Conservation (phyloP, 225 moss, liverwort and hornwort genomes). For the Ulota crispa region DNA sequence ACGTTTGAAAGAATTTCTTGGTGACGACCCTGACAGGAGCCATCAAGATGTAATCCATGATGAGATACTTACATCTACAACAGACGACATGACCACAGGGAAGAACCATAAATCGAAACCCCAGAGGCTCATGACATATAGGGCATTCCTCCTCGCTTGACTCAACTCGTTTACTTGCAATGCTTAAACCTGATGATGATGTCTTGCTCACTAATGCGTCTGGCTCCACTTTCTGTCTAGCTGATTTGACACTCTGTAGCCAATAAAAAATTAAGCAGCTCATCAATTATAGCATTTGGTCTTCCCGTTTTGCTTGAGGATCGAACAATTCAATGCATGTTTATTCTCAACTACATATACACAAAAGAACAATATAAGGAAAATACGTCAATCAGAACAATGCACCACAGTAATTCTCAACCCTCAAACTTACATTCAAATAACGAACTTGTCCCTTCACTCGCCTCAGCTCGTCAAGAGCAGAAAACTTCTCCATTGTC, state of each 20-base stretch:
- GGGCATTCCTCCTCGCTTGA: constrained; percentile 72
- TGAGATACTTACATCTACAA: constrained; percentile 75
- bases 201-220: constrained; percentile 23
- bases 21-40: background rate
- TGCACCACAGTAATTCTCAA: background rate
- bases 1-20: background rate
- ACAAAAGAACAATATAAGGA: constrained; percentile 12
- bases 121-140: constrained; percentile 79
- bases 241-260: constrained; percentile 73
- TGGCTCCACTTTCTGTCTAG: constrained; percentile 51
- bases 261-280: constrained; percentile 17
- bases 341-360: background rate
- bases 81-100: constrained; percentile 96
- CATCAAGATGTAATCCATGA: constrained; percentile 4
- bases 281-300: background rate
- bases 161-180: constrained; percentile 35
- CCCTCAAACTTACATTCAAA: constrained; percentile 60
- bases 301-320: constrained; percentile 10
- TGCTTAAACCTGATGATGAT: constrained; percentile 23
- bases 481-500: constrained; percentile 74
- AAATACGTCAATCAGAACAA: constrained; percentile 10
- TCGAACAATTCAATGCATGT: background rate
- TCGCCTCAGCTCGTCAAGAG: constrained; percentile 59
- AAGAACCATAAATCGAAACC: constrained; percentile 88
- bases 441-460: constrained; percentile 87